Conservation (phyloP, 2,329 filamentous ascomycete genomes). For the Trichoderma arundinaceum region DNA sequence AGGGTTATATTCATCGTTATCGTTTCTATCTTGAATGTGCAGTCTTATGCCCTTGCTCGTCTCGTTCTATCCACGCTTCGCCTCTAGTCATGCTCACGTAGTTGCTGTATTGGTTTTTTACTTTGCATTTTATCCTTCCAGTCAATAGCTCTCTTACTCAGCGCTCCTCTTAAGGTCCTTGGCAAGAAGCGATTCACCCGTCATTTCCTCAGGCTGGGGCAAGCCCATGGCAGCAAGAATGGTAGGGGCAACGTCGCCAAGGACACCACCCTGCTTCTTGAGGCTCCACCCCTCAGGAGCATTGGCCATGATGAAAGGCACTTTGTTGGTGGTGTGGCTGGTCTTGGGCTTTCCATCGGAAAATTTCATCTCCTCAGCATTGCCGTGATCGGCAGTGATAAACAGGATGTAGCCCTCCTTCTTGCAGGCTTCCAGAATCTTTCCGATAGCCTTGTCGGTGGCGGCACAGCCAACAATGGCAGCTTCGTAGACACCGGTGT, state of each 20-base stretch:
- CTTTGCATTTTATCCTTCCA: neutral
- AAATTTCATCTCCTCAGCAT: slow-evolving; percentile 99
- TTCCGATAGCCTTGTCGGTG: slow-evolving; percentile 92
- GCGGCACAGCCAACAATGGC: slow-evolving; percentile 83
- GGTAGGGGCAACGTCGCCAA: slow-evolving; percentile 97
- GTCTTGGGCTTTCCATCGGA: slow-evolving; percentile 96
- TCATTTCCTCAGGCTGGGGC: slow-evolving; percentile 90
- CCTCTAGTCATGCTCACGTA: neutral
- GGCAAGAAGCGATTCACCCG: slow-evolving; percentile 79
- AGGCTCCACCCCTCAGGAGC: slow-evolving; percentile 88
- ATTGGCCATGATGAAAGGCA: slow-evolving; percentile 98
- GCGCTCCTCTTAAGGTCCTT: slow-evolving; percentile 62
- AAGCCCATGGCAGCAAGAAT: slow-evolving; percentile 90
- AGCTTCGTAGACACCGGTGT: slow-evolving; percentile 96
- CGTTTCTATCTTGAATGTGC: slow-evolving; percentile 21
- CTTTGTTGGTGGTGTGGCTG: slow-evolving; percentile 95
- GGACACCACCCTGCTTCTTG: slow-evolving; percentile 83
- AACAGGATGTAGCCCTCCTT: slow-evolving; percentile 91
- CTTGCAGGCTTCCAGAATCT: slow-evolving; percentile 92
- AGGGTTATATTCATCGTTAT: neutral
- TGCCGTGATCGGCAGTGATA: slow-evolving; percentile 95
- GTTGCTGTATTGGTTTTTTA: neutral
- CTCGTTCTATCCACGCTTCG: slow-evolving; percentile 9
- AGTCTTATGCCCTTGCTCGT: neutral
- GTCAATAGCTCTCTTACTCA: slow-evolving; percentile 34